Percentiles rank a stretch among this genome's conserved stretches.
Conservation (phyloP, 169 alveolate species). For the Plasmodium adleri region DNA sequence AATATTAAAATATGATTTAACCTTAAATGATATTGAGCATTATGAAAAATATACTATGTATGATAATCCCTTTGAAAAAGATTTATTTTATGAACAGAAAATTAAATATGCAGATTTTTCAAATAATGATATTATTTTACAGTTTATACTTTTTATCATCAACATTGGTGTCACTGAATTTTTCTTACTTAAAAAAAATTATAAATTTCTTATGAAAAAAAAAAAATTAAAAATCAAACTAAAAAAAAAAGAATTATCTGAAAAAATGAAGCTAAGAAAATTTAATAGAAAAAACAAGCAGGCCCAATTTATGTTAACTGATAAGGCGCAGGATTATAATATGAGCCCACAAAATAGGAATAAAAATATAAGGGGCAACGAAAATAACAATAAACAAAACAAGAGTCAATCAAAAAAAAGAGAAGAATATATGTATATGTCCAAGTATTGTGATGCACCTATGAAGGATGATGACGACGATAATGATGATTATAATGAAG, state of each 20-base stretch:
- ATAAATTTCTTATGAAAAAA: constrained; percentile 32
- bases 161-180: constrained; percentile 40
- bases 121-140: constrained; percentile 60
- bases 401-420: background rate
- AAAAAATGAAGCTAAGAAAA: background rate
- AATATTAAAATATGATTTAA: constrained; percentile 2
- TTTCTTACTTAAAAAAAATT: constrained; percentile 29
- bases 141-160: constrained; percentile 45
- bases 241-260: constrained; percentile 16
- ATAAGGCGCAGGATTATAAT: background rate
- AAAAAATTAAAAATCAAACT: constrained; percentile 11
- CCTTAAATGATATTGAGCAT: constrained; percentile 1
- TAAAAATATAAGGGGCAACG: background rate
- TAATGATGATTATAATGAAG: background rate
- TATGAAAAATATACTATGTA: background rate
- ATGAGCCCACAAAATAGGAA: background rate
- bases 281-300: background rate
- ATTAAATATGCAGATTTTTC: constrained; percentile 30
- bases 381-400: background rate
- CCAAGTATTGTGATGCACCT: background rate
- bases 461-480: background rate
- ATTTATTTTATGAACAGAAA: constrained; percentile 51
- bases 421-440: no score
- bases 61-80: constrained; percentile 40
- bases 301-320: background rate